Percentiles rank a stretch among this genome's conserved stretches.
Evolutionary conservation across 1,284 basidiomycete genomes (phyloP).

Genomic region (Ustilago curta): DNA sequence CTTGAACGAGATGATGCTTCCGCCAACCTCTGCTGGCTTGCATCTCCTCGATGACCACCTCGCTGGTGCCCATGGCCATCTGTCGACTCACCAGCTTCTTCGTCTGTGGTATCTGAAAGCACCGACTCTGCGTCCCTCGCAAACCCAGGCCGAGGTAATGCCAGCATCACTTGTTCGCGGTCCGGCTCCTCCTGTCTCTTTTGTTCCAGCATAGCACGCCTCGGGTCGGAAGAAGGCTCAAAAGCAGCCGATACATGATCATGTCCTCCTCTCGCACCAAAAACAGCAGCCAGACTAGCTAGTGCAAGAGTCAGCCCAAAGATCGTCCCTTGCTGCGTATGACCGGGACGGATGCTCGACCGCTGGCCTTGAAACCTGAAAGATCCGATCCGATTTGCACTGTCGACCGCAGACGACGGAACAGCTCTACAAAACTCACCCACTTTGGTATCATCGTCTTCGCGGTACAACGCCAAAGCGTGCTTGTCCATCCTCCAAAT

Average conservation of each 20-base stretch:
- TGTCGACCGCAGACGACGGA: conserved; percentile 1
- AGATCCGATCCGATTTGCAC: conserved; percentile 24
- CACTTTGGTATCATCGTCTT: conserved; percentile 23
- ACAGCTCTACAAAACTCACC: conserved; percentile 36
- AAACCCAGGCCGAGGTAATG: conserved; percentile 43
- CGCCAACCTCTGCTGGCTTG: neutral
- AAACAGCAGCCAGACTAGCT: conserved; percentile 35
- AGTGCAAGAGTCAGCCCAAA: conserved; percentile 28
- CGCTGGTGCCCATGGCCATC: neutral
- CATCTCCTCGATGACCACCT: neutral
- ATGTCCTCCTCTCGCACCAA: conserved; percentile 32
- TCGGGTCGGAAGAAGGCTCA: conserved; percentile 30
- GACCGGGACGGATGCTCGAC: neutral
- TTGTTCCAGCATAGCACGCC: conserved; percentile 23
- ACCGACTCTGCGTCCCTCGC: conserved; percentile 38
- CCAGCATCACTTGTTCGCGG: conserved; percentile 39
- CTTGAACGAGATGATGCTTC: neutral
- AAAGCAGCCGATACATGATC: conserved; percentile 28
- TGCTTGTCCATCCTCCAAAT: conserved; percentile 43
- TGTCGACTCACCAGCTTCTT: conserved; percentile 23
- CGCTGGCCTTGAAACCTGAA: conserved; percentile 13
- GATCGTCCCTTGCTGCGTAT: conserved; percentile 4
- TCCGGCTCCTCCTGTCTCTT: conserved; percentile 21
- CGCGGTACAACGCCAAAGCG: conserved; percentile 34
- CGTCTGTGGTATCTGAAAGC: conserved; percentile 45